phyloP scores from a whole-genome alignment of 2,329 filamentous ascomycete genomes.

The Fusarium sp. region DNA sequence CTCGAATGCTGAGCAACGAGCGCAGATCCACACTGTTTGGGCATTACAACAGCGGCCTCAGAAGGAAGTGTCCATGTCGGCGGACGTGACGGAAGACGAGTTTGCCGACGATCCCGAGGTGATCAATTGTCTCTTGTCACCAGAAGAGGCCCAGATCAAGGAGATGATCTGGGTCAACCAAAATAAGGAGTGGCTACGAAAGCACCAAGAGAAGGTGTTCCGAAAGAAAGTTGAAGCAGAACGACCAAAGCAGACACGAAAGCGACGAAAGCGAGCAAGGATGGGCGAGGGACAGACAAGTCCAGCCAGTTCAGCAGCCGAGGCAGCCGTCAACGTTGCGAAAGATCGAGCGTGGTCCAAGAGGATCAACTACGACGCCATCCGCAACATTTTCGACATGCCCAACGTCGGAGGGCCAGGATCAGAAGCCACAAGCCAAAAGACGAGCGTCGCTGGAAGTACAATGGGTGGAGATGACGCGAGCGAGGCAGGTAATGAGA shows the following conservation, averaged over 20 bases:
- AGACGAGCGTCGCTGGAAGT: slow-evolving; percentile 54
- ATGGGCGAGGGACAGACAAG: slow-evolving; percentile 75
- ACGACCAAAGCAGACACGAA: slow-evolving; percentile 68
- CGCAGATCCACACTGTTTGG: slow-evolving; percentile 65
- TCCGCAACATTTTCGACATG: slow-evolving; percentile 68
- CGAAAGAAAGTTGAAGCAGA: slow-evolving; percentile 74
- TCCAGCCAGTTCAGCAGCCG: slow-evolving; percentile 75
- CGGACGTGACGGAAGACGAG: slow-evolving; percentile 81
- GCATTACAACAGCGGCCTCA: slow-evolving; percentile 61
- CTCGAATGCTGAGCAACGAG: slow-evolving; percentile 68
- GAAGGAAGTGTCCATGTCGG: slow-evolving; percentile 67
- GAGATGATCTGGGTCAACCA: slow-evolving; percentile 94
- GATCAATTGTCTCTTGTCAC: slow-evolving; percentile 78
- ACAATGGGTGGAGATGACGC: slow-evolving; percentile 52
- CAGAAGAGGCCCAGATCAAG: slow-evolving; percentile 83
- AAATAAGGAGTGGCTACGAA: slow-evolving; percentile 93
- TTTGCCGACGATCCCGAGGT: slow-evolving; percentile 94
- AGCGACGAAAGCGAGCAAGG: slow-evolving; percentile 65
- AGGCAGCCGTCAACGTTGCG: slow-evolving; percentile 76
- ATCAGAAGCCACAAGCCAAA: slow-evolving; percentile 63
- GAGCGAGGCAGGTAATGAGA: slow-evolving; percentile 51
- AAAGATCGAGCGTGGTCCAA: slow-evolving; percentile 77
- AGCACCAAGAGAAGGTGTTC: slow-evolving; percentile 86
- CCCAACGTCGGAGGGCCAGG: slow-evolving; percentile 59
- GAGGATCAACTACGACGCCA: slow-evolving; percentile 79